These are phyloP conservation scores for Ceratobasidium sp. DNA, from an alignment of 1,284 basidiomycete species.

Conservation along the genomic window DNA sequence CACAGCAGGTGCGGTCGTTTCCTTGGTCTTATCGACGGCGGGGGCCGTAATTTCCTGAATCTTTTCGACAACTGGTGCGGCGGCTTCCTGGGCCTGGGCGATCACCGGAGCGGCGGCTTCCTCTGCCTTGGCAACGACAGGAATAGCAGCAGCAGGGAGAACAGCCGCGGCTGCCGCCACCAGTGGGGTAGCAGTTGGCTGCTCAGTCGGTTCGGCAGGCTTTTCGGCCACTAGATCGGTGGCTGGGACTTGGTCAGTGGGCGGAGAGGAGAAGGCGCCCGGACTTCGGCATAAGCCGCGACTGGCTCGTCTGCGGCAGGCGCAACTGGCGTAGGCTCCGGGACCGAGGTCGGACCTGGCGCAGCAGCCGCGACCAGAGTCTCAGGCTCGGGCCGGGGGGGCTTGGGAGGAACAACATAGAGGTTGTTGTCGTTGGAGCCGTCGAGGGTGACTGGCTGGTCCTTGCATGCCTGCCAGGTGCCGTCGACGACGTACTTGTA, in stretches of 20 bases:
- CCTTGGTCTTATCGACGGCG: constrained; percentile 11
- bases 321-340: constrained; percentile 22
- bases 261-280: constrained; percentile 33
- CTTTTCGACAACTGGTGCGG: constrained; percentile 25
- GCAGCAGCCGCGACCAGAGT: constrained; percentile 23
- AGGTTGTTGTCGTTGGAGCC: constrained; percentile 73
- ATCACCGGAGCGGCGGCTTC: constrained; percentile 5
- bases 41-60: constrained; percentile 18
- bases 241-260: constrained; percentile 26
- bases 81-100: constrained; percentile 13
- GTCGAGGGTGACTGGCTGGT: constrained; percentile 68
- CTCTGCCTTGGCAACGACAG: constrained; percentile 13
- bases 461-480: constrained; percentile 64
- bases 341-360: constrained; percentile 35
- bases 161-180: constrained; percentile 25
- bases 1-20: background rate
- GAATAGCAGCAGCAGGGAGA: constrained; percentile 13
- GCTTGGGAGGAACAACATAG: constrained; percentile 65
- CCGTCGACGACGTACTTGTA: constrained; percentile 86
- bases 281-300: constrained; percentile 18
- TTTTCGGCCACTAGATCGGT: background rate
- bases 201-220: constrained; percentile 14
- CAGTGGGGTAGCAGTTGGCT: constrained; percentile 16
- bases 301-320: constrained; percentile 21
- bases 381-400: constrained; percentile 44